Evolutionary conservation across 2,329 filamentous ascomycete genomes (phyloP), one percentile per base, ranked within the genome.

Genomic region (Talaromyces sp.): DNA sequence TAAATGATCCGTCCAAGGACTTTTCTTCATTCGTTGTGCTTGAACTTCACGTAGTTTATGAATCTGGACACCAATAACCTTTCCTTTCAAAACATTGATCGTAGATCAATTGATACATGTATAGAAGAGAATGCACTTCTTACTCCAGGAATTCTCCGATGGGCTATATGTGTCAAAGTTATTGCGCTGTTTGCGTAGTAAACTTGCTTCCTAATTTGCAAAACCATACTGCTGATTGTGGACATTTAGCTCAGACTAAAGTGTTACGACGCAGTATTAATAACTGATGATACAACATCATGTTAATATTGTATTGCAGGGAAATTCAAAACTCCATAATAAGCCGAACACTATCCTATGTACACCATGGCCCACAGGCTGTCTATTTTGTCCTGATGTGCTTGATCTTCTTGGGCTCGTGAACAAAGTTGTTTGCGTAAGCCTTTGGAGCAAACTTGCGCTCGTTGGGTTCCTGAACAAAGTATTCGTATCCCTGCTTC

Each of bases 401-500:
- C 84, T 97, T 98, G 75, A 98, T 81, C 85, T 93, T 95, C 78
- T 86, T 88, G 13, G 90, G 81, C 65, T 87, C 87, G 81, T 96
- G 93, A 65, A 93, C 74, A 78, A 98, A 99, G 81, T 98, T 96
- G 79, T 96, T 96, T 64, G 95, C 93, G 76, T 99, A 99, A 11
- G 91, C 90, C 86, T 99, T 99, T 64, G 92, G 91, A 17, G 87
- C 81, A 70, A 97, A 88, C 72, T 88, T 90, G 73, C 95, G 87
- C 78, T 87, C 86, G 72, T 97, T 96, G 39, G 95, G 93, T 80
- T 98, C 95, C 82, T 98, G 95, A 27, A 99, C 93, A 75, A 95
- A 98, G 79, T 96, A 99, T 75, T 99, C 93, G 75, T 99, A 99
- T 39, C 96, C 95, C 78, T 99, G 95, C 85, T 98, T 99, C 81